Base-by-base conservation (phyloP, 2,329 filamentous ascomycete genomes). In the Dactylonectria macrodidyma region DNA sequence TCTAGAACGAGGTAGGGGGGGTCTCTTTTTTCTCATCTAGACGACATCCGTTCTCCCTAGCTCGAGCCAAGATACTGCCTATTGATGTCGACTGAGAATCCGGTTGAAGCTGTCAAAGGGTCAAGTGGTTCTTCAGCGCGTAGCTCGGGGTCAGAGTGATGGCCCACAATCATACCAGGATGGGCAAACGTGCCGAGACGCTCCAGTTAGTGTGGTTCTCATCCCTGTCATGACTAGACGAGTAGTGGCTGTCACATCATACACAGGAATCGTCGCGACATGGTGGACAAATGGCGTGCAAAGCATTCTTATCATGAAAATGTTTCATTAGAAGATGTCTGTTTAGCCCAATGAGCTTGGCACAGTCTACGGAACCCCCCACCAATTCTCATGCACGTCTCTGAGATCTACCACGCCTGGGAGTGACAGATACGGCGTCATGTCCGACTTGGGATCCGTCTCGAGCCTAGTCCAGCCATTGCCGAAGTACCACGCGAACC, bases 381-480 rank as follows among this genome's bases (percentile, higher is more conserved):
- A 93, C 92, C 92, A 94, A 19, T 85, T 85, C 83, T 94, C 92
- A 76, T 93, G 88, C 59, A 92, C 76, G 51, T 88, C 85, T 70
- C 85, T 84, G 68, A 94, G 78, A 75, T 93, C 89, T 47, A 90
- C 83, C 38, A 87, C 82, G 41, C 84, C 84, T 0, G 87, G 87
- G 34, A 85, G 73, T 70, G 82, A 87, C 62, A 94, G 77, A 83
- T 93, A 93, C 10, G 86, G 82, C 11, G 90, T 92, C 76, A 92
- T 82, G 72, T 93, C 90, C 3, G 83, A 82, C n/a, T 81, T 81
- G 6, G 83, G 80, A 41, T 88, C 85, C 22, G 81, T 71, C 78
- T 94, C 92, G 68, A 86, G 87, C 61, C 73, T 82, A 3, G 90
- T 92, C 80, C 87, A 89, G 0, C 92, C 92, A 74, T 91, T 92